Conservation (phyloP, 768 basidiomycete genomes). For the Pleurotus platypus region DNA sequence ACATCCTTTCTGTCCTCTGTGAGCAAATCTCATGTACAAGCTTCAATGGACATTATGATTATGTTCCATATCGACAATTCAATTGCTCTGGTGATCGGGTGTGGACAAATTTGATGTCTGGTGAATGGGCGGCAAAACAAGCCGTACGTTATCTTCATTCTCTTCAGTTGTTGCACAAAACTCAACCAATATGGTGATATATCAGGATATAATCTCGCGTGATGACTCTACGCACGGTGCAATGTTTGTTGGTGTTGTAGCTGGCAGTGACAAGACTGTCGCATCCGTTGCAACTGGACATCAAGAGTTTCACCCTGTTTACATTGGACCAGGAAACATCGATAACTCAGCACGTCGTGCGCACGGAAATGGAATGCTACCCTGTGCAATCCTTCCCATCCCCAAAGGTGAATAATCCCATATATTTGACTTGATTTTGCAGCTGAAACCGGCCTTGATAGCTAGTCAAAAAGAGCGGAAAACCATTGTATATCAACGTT, state of each 20-base stretch:
- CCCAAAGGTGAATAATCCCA: conserved; percentile 23
- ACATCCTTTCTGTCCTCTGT: conserved; percentile 14
- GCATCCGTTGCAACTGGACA: conserved; percentile 37
- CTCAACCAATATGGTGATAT: not conserved
- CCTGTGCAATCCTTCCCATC: conserved; percentile 29
- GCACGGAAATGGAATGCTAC: conserved; percentile 25
- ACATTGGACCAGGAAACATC: conserved; percentile 24
- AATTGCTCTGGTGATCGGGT: conserved; percentile 12
- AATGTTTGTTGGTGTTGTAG: conserved; percentile 26
- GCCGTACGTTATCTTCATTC: conserved; percentile 19
- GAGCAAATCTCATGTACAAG: conserved; percentile 19
- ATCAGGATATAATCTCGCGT: conserved; percentile 22
- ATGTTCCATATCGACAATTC: conserved; percentile 21
- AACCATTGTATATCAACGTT: conserved; percentile 14
- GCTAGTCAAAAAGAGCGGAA: conserved; percentile 14
- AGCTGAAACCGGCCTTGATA: not conserved
- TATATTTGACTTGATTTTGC: not conserved
- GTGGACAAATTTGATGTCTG: conserved; percentile 32
- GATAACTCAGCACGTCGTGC: conserved; percentile 22
- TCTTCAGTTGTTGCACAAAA: not conserved
- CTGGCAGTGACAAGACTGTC: conserved; percentile 38
- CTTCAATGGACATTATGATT: conserved; percentile 19
- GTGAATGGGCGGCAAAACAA: conserved; percentile 28
- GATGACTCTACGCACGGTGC: conserved; percentile 23
- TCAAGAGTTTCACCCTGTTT: conserved; percentile 33